Conservation (phyloP, 129 eudicot genomes). For the Kitagawia praeruptora region DNA sequence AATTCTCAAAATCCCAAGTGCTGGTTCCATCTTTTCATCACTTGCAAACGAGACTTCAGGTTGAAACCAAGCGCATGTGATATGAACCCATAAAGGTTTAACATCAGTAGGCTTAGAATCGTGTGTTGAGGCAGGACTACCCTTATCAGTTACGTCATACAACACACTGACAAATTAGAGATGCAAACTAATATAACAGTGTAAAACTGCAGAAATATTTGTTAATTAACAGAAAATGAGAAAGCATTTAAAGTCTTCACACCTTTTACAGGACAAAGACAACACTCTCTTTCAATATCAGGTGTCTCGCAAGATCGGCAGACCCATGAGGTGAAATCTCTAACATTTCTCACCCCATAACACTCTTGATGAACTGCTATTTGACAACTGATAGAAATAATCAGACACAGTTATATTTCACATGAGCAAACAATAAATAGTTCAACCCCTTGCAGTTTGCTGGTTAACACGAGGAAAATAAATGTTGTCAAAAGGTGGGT, state of each 20-base stretch:
- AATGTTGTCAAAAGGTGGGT: too few species aligned
- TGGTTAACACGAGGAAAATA: too few species aligned
- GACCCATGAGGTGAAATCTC: conserved; percentile 95
- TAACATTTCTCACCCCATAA: conserved; percentile 84
- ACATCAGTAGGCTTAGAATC: conserved; percentile 61
- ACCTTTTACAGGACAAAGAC: conserved; percentile 99
- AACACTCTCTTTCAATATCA: conserved; percentile 77
- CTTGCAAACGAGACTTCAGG: conserved; percentile 93
- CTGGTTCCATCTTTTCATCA: conserved; percentile 97
- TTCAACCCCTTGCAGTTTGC: too few species aligned
- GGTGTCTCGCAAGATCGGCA: conserved; percentile 96
- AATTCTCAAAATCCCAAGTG: conserved; percentile 85
- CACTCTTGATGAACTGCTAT: conserved; percentile 99
- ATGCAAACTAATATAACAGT: background rate
- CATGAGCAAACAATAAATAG: too few species aligned
- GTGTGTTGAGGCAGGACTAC: background rate
- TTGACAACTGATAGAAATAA: conserved; percentile 64
- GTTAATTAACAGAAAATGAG: background rate
- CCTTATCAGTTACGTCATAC: background rate
- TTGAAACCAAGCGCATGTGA: conserved; percentile 97
- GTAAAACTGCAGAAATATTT: background rate
- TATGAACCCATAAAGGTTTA: conserved; percentile 86
- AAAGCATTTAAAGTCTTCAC: conserved; percentile 16
- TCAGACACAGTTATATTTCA: too few species aligned
- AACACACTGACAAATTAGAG: too few species aligned